Evolutionary conservation across 2,329 filamentous ascomycete genomes (phyloP).

Genomic region (Shiraia bambusicola): DNA sequence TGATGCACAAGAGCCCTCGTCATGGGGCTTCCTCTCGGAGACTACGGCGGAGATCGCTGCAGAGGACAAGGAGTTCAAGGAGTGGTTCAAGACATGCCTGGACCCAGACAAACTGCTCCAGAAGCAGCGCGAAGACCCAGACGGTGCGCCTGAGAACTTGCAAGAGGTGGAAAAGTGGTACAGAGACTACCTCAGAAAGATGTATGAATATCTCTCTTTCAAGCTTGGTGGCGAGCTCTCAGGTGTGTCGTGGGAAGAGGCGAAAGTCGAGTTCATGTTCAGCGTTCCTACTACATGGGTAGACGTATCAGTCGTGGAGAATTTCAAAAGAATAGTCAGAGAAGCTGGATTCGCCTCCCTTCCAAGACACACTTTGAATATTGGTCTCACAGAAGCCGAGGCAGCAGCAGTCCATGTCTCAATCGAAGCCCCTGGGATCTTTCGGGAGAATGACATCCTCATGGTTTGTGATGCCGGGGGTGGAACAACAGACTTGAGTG

Average conservation of each 20-base stretch:
- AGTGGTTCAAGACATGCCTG: conserved; percentile 61
- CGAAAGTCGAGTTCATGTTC: conserved; percentile 57
- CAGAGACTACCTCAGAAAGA: conserved; percentile 52
- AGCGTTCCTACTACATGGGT: conserved; percentile 61
- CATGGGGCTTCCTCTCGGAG: conserved; percentile 58
- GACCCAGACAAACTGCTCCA: conserved; percentile 49
- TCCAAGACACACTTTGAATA: conserved; percentile 43
- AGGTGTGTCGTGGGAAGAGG: conserved; percentile 41
- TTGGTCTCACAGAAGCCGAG: conserved; percentile 57
- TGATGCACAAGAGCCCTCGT: conserved; percentile 43
- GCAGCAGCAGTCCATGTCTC: conserved; percentile 55
- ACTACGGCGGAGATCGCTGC: conserved; percentile 40
- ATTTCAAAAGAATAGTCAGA: conserved; percentile 52
- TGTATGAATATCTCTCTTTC: conserved; percentile 53
- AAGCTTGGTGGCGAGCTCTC: conserved; percentile 39
- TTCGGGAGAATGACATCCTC: conserved; percentile 47
- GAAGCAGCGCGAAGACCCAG: conserved; percentile 48
- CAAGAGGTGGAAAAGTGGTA: conserved; percentile 52
- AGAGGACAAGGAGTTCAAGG: conserved; percentile 48
- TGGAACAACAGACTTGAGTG: conserved; percentile 49
- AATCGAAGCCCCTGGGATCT: conserved; percentile 39
- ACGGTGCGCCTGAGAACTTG: conserved; percentile 47
- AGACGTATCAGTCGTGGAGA: conserved; percentile 53
- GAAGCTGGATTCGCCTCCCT: conserved; percentile 53
- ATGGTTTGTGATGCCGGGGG: conserved; percentile 56